Base-by-base conservation (phyloP, 2,329 filamentous ascomycete species). In the Tolypocladium amazonense region DNA sequence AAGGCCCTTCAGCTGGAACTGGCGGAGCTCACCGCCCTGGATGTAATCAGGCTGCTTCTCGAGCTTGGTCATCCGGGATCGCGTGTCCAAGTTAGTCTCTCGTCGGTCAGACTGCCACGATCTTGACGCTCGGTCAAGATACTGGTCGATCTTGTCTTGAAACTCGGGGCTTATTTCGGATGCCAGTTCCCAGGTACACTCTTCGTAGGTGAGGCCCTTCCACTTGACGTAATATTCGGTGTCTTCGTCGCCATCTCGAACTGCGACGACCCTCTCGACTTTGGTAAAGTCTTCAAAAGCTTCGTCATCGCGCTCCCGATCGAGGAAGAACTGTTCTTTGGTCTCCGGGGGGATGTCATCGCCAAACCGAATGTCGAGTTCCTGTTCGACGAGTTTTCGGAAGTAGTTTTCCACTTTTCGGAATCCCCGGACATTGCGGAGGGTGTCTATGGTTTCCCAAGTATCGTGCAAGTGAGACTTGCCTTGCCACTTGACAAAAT, bases 351-450 rank as follows among this genome's bases (percentile, higher is more conserved):
- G 85, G 47, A 91, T 82, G 55, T 92, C 87, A 14, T 91, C 84
- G 41, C 90, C 89, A 65, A 88, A 85, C 61, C 86, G 82, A 71
- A 95, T 85, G 61, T 88, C 85, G 59, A 95, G 82, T 69, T 97
- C 92, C 65, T 89, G 85, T 64, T 88, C 83, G 57, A 97, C 86
- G 47, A 88, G 80, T 72, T 92, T 95, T 67, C 88, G 87, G 74
- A 90, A 92, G 77, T 97, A 99, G 72, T 99, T 99, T 70, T 97
- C 94, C 9, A 99, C 81, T 61, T 92, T 92, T 56, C 92, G 89
- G 65, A 88, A 88, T 62, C 94, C 93, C 63, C 90, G 90, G 70
- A 88, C 88, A n/a, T 86, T 83, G 30, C 85, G 81, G 35, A 97
- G 83, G 25, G 80, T 83, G 59, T 90, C 86, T 61, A 88, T 87